phyloP scores from a whole-genome alignment of 305 asterid species.

The Fraxinus greggii region DNA sequence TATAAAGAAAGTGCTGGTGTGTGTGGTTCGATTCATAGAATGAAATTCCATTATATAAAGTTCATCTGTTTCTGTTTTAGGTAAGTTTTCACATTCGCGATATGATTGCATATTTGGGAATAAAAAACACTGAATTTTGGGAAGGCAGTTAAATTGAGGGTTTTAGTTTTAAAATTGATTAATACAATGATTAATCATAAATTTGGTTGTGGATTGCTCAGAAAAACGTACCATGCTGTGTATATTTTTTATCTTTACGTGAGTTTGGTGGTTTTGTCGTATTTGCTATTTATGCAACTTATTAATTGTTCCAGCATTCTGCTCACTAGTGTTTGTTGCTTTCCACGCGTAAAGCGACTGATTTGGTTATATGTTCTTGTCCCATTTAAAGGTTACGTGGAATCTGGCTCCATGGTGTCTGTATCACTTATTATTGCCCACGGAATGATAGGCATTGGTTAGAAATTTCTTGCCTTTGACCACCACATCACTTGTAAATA shows the following conservation, averaged over 20 bases:
- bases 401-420: not conserved
- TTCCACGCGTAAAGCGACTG: not conserved
- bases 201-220: not conserved
- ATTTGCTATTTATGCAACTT: not conserved
- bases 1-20: not conserved
- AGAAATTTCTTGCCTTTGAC: not conserved
- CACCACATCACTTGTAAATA: not conserved
- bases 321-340: not conserved
- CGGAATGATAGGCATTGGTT: not conserved
- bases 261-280: not conserved
- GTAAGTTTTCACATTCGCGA: not conserved
- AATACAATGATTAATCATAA: constrained; percentile 1
- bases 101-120: not conserved
- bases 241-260: not conserved
- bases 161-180: not conserved
- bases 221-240: not conserved
- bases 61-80: not conserved
- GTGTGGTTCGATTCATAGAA: not conserved
- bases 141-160: not conserved
- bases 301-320: not conserved
- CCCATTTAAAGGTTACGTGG: not conserved
- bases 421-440: not conserved
- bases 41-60: not conserved
- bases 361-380: not conserved
- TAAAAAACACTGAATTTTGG: not conserved